phyloP scores from a whole-genome alignment of 768 basidiomycete genomes.

The Lepiota venenata region DNA sequence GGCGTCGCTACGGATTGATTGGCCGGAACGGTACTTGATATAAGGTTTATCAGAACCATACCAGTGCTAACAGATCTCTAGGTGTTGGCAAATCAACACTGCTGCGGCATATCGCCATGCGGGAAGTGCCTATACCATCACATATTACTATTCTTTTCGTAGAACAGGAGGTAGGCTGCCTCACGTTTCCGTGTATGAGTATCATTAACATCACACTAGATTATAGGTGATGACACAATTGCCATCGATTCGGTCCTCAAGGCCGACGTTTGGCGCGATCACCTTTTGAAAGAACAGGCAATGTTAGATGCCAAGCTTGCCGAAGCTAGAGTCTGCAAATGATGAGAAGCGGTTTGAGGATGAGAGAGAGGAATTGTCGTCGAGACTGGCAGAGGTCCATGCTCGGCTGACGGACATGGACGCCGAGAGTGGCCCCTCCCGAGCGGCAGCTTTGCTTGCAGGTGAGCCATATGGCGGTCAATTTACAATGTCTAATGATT shows the following conservation, averaged over 20 bases:
- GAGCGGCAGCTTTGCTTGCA: constrained; percentile 86
- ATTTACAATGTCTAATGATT: background rate
- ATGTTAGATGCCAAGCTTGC: constrained; percentile 69
- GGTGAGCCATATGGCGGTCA: constrained; percentile 39
- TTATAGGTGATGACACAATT: constrained; percentile 88
- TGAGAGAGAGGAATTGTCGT: constrained; percentile 79
- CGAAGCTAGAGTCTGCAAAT: constrained; percentile 66
- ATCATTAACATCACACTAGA: constrained; percentile 37
- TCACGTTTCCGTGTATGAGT: background rate
- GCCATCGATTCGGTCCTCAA: constrained; percentile 96
- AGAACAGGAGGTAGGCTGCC: constrained; percentile 80
- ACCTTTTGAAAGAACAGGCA: constrained; percentile 81
- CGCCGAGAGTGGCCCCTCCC: constrained; percentile 93
- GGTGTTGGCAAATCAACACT: constrained; percentile 98
- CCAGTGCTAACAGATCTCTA: constrained; percentile 18
- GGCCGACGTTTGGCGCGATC: constrained; percentile 99
- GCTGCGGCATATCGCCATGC: constrained; percentile 88
- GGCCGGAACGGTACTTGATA: constrained; percentile 70
- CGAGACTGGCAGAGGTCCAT: constrained; percentile 86
- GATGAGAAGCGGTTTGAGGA: constrained; percentile 83
- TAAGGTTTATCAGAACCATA: background rate
- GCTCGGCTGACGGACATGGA: constrained; percentile 95
- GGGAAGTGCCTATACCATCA: constrained; percentile 89
- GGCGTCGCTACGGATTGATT: constrained; percentile 88
- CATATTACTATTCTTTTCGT: constrained; percentile 98